Conservation (phyloP, 192 early-diverging fungal species). For the Chytriomyces hyalinus region DNA sequence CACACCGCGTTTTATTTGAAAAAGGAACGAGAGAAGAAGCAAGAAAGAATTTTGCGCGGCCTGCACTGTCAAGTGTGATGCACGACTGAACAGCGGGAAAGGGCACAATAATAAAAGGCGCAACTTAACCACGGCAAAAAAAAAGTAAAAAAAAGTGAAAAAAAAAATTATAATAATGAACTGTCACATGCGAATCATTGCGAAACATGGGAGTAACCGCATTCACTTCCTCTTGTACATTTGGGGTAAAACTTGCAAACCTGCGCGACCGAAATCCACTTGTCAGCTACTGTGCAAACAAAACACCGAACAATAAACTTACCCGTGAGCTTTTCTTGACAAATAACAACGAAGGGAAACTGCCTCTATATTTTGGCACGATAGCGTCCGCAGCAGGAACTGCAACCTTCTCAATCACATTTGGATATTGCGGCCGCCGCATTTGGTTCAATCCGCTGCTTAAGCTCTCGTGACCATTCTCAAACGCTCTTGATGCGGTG, state of each 20-base stretch:
- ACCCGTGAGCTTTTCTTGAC: background rate
- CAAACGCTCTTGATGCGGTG: background rate
- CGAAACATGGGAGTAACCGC: background rate
- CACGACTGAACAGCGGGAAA: too few relatives aligned
- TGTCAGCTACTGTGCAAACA: background rate
- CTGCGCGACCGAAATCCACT: background rate
- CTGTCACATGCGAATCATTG: background rate
- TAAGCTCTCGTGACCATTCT: background rate
- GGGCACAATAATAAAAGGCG: background rate
- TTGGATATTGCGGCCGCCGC: too few relatives aligned
- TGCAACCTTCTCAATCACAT: too few relatives aligned
- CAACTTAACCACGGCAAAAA: background rate
- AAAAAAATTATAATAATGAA: background rate
- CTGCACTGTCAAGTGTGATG: too few relatives aligned
- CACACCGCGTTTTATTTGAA: too few relatives aligned
- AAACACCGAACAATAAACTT: conserved; percentile 13
- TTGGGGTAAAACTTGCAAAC: conserved; percentile 9
- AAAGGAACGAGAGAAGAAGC: too few relatives aligned
- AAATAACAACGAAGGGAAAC: too few relatives aligned
- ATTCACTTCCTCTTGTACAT: background rate
- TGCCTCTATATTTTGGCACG: too few relatives aligned
- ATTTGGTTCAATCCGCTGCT: too few relatives aligned
- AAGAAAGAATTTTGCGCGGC: too few relatives aligned
- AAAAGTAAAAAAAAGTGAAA: conserved; percentile 14
- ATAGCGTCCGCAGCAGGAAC: too few relatives aligned